Evolutionary conservation across 768 basidiomycete species (phyloP), one percentile per base, ranked within the genome.

Genomic region (Rhodotorula babjevae): DNA sequence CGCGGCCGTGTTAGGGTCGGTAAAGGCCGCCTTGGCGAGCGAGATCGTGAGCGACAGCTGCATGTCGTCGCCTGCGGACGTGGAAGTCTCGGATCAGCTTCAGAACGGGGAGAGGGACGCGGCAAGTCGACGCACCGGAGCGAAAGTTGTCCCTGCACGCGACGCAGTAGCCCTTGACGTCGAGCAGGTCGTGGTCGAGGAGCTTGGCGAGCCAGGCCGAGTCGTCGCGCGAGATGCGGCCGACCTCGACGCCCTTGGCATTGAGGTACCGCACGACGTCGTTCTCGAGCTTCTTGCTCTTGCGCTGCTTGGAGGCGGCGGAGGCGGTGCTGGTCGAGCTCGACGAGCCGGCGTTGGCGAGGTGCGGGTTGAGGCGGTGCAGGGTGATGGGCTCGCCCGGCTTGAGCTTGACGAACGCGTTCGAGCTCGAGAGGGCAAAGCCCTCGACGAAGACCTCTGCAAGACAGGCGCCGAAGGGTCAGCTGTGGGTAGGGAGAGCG

Each of bases 21-120:
- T 85, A 81, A 93, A 95, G 8, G 92, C 92, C 9, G 84, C 81
- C 18, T 85, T 81, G 46, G 86, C 85, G 47, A 94, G 83, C 80
- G 88, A 91, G 21, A 90, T 85, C 63, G 86, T 87, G 29, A 93
- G 82, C 10, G 90, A 88, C 31, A 94, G 84, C 62, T 93, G 87
- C 75, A 96, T 84, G 69, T 88, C 87, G 29, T 86, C 86, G 9
- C 92, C 93, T 14, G 90, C 88, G 47, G 6, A 31, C 46, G 12
- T 6, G 47, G 18, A 0, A 42, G n/a, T n/a, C 27, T 12, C 10
- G 5, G n/a, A 25, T 52, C 49, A 23, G 50, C 9, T 11, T 9
- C 25, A 84, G 50, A 90, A 90, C n/a, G n/a, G n/a, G 77, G 90
- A 91, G 40, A 27, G 49, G 55, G 1, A 27, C 31, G 56, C 25